Evolutionary conservation across 1,284 basidiomycete genomes (phyloP).

Genomic region (Crucibulum parvulum): DNA sequence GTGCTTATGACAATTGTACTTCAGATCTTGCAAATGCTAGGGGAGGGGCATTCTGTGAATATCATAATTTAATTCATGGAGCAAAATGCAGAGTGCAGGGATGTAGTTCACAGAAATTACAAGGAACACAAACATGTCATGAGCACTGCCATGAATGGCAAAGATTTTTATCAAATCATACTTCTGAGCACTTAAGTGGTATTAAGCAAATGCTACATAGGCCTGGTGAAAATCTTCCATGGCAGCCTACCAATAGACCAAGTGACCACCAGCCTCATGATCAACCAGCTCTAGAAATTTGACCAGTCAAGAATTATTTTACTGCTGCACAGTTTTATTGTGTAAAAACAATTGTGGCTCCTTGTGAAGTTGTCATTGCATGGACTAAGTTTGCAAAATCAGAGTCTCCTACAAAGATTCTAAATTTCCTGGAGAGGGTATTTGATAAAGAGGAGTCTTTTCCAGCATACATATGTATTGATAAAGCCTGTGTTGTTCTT

Average conservation of each 20-base stretch:
- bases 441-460: conserved; percentile 28
- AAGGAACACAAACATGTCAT: conserved; percentile 25
- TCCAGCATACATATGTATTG: conserved; percentile 15
- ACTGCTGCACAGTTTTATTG: conserved; percentile 19
- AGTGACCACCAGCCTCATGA: conserved; percentile 18
- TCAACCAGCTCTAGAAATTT: conserved; percentile 6
- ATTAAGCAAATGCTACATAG: no score
- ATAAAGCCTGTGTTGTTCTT: conserved; percentile 22
- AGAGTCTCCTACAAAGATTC: no score
- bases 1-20: no score
- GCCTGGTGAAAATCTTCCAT: conserved; percentile 18
- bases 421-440: conserved; percentile 27
- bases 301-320: conserved; percentile 21
- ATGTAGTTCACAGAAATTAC: conserved; percentile 12
- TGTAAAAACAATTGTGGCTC: no score
- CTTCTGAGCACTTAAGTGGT: no score
- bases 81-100: conserved; percentile 12
- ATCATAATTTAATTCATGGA: conserved; percentile 17
- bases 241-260: conserved; percentile 11
- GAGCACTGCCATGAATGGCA: conserved; percentile 24
- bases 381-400: no score
- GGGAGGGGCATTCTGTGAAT: conserved; percentile 23
- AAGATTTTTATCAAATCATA: no score
- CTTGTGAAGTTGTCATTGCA: no score
- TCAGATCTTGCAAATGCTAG: conserved; percentile 21